These are phyloP conservation scores for Pouteria glomerata DNA, from an alignment of 148 eudicot genomes.

Conservation along the genomic window DNA sequence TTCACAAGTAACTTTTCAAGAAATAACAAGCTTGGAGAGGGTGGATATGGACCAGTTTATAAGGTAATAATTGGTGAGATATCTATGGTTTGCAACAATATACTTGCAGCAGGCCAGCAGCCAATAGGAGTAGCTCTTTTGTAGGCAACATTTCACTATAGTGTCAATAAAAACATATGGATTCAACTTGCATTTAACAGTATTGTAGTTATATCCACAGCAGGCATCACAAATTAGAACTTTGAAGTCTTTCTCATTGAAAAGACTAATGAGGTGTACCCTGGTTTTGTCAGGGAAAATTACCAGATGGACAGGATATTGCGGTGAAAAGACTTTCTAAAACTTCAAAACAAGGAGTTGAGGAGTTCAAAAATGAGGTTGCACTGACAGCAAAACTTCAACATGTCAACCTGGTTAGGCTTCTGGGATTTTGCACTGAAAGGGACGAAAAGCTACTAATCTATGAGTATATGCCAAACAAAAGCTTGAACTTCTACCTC, in stretches of 20 bases:
- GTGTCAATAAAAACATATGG: no score
- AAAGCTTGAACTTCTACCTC: constrained; percentile 40
- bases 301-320: constrained; percentile 31
- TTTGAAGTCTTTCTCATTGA: neutral
- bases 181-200: no score
- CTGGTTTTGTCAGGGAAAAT: constrained; percentile 27
- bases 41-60: constrained; percentile 46
- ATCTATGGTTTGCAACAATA: neutral
- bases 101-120: no score
- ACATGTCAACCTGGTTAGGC: constrained; percentile 38
- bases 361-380: constrained; percentile 42
- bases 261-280: neutral
- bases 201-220: neutral
- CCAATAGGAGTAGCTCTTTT: no score
- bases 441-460: constrained; percentile 39
- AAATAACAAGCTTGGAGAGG: constrained; percentile 37
- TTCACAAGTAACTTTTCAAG: constrained; percentile 32
- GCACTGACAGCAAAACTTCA: constrained; percentile 40
- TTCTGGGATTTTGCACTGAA: constrained; percentile 37
- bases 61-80: constrained; percentile 23
- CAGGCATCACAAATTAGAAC: neutral
- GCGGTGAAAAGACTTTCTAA: constrained; percentile 42
- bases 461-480: constrained; percentile 40
- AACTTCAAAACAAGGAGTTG: constrained; percentile 33
- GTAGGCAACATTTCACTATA: no score